These are phyloP conservation scores for Stellera chamaejasme DNA, from an alignment of 345 rosid species.

Conservation along the genomic window DNA sequence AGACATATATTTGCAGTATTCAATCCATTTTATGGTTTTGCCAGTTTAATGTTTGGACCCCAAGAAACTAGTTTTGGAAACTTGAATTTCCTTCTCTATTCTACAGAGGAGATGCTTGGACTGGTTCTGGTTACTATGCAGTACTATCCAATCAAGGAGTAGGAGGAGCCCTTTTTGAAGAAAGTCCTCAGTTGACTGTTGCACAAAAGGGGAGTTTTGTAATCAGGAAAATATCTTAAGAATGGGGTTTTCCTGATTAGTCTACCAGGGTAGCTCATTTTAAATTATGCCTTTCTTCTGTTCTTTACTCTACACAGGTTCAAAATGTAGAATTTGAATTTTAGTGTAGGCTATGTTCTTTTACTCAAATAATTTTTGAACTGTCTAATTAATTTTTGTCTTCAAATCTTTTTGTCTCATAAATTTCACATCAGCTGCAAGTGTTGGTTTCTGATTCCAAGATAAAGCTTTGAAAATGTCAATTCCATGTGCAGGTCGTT, in stretches of 20 bases:
- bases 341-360: too few relatives aligned
- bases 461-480: slow-evolving; percentile 7
- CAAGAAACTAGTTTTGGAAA: slow-evolving; percentile 28
- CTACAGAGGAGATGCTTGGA: slow-evolving; percentile 27
- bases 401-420: too few relatives aligned
- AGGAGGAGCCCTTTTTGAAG: slow-evolving; percentile 21
- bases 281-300: neutral
- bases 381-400: too few relatives aligned
- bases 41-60: slow-evolving; percentile 36
- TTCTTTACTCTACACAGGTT: neutral
- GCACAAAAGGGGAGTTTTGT: slow-evolving; percentile 54
- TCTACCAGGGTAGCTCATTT: slow-evolving; percentile 53
- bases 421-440: too few relatives aligned
- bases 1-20: slow-evolving; percentile 5
- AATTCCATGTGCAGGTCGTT: slow-evolving; percentile 58
- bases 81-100: slow-evolving; percentile 26
- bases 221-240: slow-evolving; percentile 72
- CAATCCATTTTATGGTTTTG: slow-evolving; percentile 12
- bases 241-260: slow-evolving; percentile 71
- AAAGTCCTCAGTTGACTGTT: slow-evolving; percentile 37
- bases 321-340: too few relatives aligned
- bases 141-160: slow-evolving; percentile 31
- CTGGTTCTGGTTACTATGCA: slow-evolving; percentile 24
- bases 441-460: neutral
- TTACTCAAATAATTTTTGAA: too few relatives aligned